Evolutionary conservation across 495 filamentous ascomycete species (phyloP).

Genomic region (Immersiella caudata): DNA sequence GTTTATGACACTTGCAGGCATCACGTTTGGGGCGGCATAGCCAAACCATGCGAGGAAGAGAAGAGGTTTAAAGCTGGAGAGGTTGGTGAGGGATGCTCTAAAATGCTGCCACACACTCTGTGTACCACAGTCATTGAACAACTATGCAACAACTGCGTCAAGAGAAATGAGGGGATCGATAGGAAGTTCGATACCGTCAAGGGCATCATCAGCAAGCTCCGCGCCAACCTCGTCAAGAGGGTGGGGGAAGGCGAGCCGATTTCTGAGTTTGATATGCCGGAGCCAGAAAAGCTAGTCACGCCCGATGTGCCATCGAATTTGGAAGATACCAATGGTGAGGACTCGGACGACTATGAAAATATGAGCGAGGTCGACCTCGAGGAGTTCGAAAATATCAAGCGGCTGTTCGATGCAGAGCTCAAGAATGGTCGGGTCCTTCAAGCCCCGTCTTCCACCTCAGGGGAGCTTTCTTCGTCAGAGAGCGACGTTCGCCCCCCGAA

Average conservation of each 20-base stretch:
- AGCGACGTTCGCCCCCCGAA: background rate
- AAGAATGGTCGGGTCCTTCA: no score
- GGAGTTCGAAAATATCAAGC: background rate
- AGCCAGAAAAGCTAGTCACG: no score
- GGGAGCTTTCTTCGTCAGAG: background rate
- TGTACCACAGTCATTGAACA: slow-evolving; percentile 21
- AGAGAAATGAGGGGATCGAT: background rate
- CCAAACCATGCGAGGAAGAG: slow-evolving; percentile 27
- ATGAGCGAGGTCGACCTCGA: background rate
- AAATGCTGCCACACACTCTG: slow-evolving; percentile 30
- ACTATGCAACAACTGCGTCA: slow-evolving; percentile 26
- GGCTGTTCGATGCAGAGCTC: no score
- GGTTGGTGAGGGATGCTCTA: slow-evolving; percentile 25
- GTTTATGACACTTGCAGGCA: slow-evolving; percentile 35
- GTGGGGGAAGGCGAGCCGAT: background rate
- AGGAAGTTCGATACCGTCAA: slow-evolving; percentile 14
- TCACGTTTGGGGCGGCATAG: slow-evolving; percentile 23
- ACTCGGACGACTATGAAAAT: background rate
- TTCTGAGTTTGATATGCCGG: no score
- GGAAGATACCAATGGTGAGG: background rate
- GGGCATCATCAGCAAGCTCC: background rate
- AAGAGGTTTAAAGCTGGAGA: slow-evolving; percentile 23
- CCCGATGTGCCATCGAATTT: background rate
- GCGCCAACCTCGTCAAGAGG: background rate
- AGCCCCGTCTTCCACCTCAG: no score